phyloP scores from a whole-genome alignment of 345 rosid genomes.

The Luvunga scandens region DNA sequence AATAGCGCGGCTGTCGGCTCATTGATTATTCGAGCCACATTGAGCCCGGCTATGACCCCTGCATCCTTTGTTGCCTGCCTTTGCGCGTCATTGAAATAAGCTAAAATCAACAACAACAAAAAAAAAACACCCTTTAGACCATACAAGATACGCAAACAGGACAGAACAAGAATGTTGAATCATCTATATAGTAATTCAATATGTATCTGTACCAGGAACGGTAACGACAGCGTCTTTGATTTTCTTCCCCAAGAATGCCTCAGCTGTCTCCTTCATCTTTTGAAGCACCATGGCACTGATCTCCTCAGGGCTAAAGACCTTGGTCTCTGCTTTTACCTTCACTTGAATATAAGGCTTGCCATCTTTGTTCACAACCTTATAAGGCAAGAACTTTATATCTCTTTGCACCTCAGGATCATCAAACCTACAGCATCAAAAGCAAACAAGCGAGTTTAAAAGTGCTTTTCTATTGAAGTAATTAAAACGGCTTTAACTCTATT shows the following conservation, averaged over 20 bases:
- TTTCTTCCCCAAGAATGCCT: constrained; percentile 50
- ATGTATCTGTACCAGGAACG: constrained; percentile 37
- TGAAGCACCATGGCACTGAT: constrained; percentile 53
- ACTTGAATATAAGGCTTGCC: constrained; percentile 38
- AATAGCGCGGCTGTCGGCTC: constrained; percentile 61
- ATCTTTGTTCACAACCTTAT: constrained; percentile 40
- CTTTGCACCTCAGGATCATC: constrained; percentile 51
- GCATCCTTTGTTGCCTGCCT: constrained; percentile 40
- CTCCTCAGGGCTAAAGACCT: constrained; percentile 63
- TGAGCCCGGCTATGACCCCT: constrained; percentile 32
- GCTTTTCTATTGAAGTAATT: too few relatives aligned
- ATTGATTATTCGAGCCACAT: constrained; percentile 51
- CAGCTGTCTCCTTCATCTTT: constrained; percentile 63
- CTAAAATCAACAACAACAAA: constrained; percentile 10
- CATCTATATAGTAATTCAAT: too few relatives aligned
- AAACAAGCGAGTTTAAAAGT: not conserved
- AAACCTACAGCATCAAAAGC: constrained; percentile 19
- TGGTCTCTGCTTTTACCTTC: constrained; percentile 46
- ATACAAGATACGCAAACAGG: not conserved
- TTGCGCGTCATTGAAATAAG: constrained; percentile 43
- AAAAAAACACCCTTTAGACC: not conserved
- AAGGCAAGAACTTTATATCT: constrained; percentile 55
- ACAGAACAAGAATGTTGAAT: not conserved
- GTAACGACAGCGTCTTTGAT: constrained; percentile 37
- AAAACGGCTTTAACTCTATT: too few relatives aligned